Base-by-base conservation (phyloP, 441 rosid species). In the Daphne laureola region DNA sequence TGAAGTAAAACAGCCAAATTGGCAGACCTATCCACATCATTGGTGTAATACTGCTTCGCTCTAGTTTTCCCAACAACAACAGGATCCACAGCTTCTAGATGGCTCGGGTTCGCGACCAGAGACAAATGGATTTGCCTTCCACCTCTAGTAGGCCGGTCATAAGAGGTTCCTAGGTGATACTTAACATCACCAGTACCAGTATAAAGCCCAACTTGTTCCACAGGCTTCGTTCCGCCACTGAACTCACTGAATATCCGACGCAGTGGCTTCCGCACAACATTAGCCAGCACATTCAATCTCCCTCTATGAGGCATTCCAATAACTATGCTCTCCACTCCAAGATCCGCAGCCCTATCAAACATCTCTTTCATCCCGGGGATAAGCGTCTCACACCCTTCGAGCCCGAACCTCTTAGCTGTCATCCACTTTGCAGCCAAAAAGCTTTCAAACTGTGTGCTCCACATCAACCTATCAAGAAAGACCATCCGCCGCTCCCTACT, bases 361-460 rank as follows among this genome's bases (percentile, higher is more conserved):
- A 92, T 92, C 75, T 92, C 98, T 71, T 92, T 92, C 97, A 92
- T 92, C 3, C 97, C 98, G 66, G 98, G 92, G 61, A 92, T 92
- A 67, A 89, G 72, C 45, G 96, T 89, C 61, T 92, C 98, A 13
- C 90, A 96, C 67, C 97, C 98, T 82, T 92, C 98, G 57, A 92
- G 97, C 59, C 98, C 98, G 41, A 92, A 92, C 67, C 97, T 79
- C 76, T 92, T 92, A 38, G 98, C 98, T 21, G 98, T 63, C 8
- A 90, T 89, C 98, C 94, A 84, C 78, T 92, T 92, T 18, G 89
- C 78, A 60, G 96, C 97, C 82, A 92, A 70, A 75, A 86, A 92
- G 74, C 89, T 92, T 66, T 92, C 97, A 72, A 89, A 92, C 62
- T 87, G 88, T 0, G 96, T 84, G 57, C 97, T 89, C 98, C 97